These are phyloP conservation scores for Miscanthus lutarioriparius DNA, from an alignment of 176 grass and related monocot species.

Conservation along the genomic window DNA sequence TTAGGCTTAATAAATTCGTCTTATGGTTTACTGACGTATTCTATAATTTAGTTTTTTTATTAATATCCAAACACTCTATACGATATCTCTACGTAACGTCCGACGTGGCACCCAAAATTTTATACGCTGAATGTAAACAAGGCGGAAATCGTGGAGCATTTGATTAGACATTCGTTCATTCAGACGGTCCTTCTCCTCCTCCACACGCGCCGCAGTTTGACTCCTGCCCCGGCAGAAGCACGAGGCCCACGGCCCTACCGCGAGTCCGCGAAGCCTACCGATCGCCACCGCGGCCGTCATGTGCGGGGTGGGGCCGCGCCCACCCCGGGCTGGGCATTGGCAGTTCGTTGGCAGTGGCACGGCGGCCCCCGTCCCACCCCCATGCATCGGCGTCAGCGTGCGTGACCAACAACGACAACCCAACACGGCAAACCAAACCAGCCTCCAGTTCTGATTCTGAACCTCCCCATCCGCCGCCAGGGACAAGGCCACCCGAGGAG, in stretches of 20 bases:
- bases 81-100: no score
- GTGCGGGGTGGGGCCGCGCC: neutral
- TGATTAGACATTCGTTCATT: neutral
- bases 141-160: neutral
- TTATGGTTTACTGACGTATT: no score
- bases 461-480: neutral
- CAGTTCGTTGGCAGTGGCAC: neutral
- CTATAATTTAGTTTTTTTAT: no score
- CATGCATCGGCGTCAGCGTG: neutral
- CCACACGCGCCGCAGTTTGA: neutral
- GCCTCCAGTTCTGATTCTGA: neutral
- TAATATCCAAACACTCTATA: no score
- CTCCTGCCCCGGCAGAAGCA: neutral
- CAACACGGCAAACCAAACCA: slow-evolving; percentile 5
- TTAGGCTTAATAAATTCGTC: no score
- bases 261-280: neutral
- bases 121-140: no score
- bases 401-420: neutral
- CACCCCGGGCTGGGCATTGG: neutral
- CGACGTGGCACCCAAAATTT: no score
- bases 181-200: neutral
- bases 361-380: neutral
- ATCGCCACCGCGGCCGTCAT: neutral
- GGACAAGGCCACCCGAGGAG: neutral
- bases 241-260: neutral